Evolutionary conservation across 441 rosid species (phyloP).

Genomic region (Erysimum cheiri): DNA sequence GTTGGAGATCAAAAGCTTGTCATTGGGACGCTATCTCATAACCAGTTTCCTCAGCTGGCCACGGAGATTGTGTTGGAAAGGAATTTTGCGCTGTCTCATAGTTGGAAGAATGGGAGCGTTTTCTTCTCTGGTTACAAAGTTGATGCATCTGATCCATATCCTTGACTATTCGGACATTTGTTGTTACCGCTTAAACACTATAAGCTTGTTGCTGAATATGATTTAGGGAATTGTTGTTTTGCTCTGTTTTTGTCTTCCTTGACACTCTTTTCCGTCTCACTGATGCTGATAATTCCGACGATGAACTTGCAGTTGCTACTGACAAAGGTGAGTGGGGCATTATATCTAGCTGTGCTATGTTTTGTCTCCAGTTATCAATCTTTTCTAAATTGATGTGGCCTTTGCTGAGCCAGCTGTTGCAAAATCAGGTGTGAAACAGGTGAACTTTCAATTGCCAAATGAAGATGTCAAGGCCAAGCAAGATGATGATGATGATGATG

Average conservation of each 20-base stretch:
- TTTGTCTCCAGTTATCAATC: neutral
- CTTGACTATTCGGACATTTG: slow-evolving; percentile 37
- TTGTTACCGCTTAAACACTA: neutral
- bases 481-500: slow-evolving; percentile 43
- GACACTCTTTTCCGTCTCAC: slow-evolving; percentile 46
- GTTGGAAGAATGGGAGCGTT: slow-evolving; percentile 74
- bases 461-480: slow-evolving; percentile 45
- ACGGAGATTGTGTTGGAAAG: slow-evolving; percentile 69
- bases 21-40: slow-evolving; percentile 71
- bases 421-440: slow-evolving; percentile 48
- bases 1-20: slow-evolving; percentile 58
- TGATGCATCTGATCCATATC: slow-evolving; percentile 55
- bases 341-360: neutral
- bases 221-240: slow-evolving; percentile 3
- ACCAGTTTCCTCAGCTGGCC: slow-evolving; percentile 65
- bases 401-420: slow-evolving; percentile 38
- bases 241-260: slow-evolving; percentile 48
- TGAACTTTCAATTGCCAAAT: slow-evolving; percentile 56
- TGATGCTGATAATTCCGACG: slow-evolving; percentile 39
- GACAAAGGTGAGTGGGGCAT: slow-evolving; percentile 41
- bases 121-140: slow-evolving; percentile 71
- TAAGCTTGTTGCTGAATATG: slow-evolving; percentile 17
- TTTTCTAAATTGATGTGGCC: neutral
- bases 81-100: slow-evolving; percentile 76
- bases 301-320: slow-evolving; percentile 34